Percentiles rank a stretch among this genome's conserved stretches.
phyloP scores from a whole-genome alignment of 495 filamentous ascomycete genomes.

The Clavariopsis aquatica region DNA sequence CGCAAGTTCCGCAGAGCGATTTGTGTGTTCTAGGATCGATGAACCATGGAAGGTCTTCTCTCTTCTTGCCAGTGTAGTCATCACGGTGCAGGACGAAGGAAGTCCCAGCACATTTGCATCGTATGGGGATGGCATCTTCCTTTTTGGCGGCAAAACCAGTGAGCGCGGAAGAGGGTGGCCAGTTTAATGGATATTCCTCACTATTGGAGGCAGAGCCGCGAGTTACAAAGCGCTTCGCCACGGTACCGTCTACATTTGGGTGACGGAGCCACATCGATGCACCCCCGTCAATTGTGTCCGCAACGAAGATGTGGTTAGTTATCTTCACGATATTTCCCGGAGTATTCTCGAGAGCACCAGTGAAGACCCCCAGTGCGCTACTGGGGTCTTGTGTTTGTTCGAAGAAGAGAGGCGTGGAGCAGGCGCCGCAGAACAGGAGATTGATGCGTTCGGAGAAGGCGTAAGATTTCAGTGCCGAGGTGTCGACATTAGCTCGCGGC shows the following conservation, averaged over 20 bases:
- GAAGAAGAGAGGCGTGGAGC: slow-evolving; percentile 51
- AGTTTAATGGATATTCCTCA: not conserved
- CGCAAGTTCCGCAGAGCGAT: slow-evolving; percentile 48
- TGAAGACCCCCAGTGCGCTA: slow-evolving; percentile 41
- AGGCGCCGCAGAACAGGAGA: slow-evolving; percentile 51
- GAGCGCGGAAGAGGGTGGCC: not conserved
- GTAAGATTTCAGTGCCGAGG: slow-evolving; percentile 43
- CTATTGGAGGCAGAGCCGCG: not conserved
- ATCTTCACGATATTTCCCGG: slow-evolving; percentile 43
- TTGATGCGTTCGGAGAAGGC: slow-evolving; percentile 38
- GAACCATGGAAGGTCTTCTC: slow-evolving; percentile 46
- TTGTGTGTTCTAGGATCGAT: slow-evolving; percentile 48
- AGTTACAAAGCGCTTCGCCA: slow-evolving; percentile 32
- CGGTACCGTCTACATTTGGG: slow-evolving; percentile 37
- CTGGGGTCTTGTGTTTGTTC: slow-evolving; percentile 17
- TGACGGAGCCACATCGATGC: slow-evolving; percentile 43
- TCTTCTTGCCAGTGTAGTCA: slow-evolving; percentile 35
- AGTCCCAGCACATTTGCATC: slow-evolving; percentile 57
- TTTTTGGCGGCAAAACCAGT: not conserved
- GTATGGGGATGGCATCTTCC: slow-evolving; percentile 18
- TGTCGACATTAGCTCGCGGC: slow-evolving; percentile 20
- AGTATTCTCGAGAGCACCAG: slow-evolving; percentile 42
- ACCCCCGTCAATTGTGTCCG: slow-evolving; percentile 52
- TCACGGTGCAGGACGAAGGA: slow-evolving; percentile 48
- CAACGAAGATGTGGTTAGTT: slow-evolving; percentile 48